Percentiles rank a stretch among this genome's conserved stretches.
These are phyloP conservation scores for Ceratobasidium sp. DNA, from an alignment of 1,284 basidiomycete genomes.

Conservation along the genomic window DNA sequence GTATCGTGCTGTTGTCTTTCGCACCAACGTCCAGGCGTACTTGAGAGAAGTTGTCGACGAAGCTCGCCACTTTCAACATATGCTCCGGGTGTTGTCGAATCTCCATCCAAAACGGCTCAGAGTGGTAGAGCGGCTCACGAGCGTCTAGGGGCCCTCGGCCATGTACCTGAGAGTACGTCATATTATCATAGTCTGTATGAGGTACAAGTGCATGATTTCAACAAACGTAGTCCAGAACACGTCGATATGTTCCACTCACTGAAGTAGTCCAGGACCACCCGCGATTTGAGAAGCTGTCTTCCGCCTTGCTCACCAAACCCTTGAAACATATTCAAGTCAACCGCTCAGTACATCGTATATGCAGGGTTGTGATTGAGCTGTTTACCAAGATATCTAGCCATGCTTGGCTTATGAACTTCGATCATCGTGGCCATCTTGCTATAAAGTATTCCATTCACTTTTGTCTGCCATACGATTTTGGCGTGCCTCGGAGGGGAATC, in stretches of 20 bases:
- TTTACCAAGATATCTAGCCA: constrained; percentile 25
- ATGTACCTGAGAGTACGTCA: constrained; percentile 39
- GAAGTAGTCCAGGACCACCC: constrained; percentile 36
- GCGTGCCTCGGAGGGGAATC: too few species aligned
- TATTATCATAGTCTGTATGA: constrained; percentile 44
- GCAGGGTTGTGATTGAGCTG: neutral
- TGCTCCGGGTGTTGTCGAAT: constrained; percentile 28
- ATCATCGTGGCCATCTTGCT: neutral
- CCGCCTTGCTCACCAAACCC: constrained; percentile 46
- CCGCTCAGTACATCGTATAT: neutral
- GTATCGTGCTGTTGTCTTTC: constrained; percentile 27
- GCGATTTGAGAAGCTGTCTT: constrained; percentile 40
- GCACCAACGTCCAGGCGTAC: constrained; percentile 44
- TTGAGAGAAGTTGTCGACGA: constrained; percentile 46
- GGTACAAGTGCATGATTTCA: neutral
- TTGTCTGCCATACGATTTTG: constrained; percentile 42
- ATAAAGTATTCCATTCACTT: constrained; percentile 20
- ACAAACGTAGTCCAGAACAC: neutral
- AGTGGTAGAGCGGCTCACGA: constrained; percentile 46
- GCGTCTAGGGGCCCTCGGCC: constrained; percentile 39
- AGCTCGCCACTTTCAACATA: constrained; percentile 33
- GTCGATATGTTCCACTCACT: neutral
- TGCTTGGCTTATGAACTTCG: constrained; percentile 28
- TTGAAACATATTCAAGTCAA: neutral
- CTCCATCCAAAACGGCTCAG: constrained; percentile 44